Percentiles rank a stretch among this genome's conserved stretches.
phyloP scores from a whole-genome alignment of 495 filamentous ascomycete genomes.

The Elasticomyces elasticus region DNA sequence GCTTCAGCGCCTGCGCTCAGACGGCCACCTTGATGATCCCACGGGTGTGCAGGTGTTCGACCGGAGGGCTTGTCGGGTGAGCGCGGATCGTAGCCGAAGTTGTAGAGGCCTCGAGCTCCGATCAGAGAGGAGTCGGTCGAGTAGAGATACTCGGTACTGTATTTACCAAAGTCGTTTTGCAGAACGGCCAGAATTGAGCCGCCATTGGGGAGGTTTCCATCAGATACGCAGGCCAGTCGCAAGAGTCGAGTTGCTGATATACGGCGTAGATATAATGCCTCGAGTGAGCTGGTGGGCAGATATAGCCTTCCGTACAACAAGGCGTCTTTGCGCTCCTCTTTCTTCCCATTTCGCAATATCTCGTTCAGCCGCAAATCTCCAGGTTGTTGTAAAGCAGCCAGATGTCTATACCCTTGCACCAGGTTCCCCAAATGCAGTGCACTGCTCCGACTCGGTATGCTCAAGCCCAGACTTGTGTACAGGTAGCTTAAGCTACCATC shows the following conservation, averaged over 20 bases:
- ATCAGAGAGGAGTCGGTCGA: conserved; percentile 85
- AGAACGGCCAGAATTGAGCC: conserved; percentile 68
- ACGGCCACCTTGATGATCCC: conserved; percentile 26
- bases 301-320: conserved; percentile 85
- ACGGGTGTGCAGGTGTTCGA: conserved; percentile 17
- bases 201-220: conserved; percentile 59
- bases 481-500: conserved; percentile 88
- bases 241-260: conserved; percentile 70
- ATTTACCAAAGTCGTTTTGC: conserved; percentile 81
- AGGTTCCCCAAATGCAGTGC: conserved; percentile 54
- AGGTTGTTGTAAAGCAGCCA: conserved; percentile 43
- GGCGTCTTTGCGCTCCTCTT: conserved; percentile 43
- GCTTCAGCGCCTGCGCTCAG: conserved; percentile 66
- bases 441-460: conserved; percentile 44
- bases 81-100: conserved; percentile 77
- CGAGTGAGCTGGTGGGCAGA: conserved; percentile 70
- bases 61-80: conserved; percentile 16
- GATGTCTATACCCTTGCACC: conserved; percentile 59
- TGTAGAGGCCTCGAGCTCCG: conserved; percentile 81
- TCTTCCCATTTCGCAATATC: conserved; percentile 39
- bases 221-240: conserved; percentile 72
- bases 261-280: conserved; percentile 77
- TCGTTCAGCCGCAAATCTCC: conserved; percentile 43
- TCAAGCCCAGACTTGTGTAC: conserved; percentile 69
- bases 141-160: conserved; percentile 81